Evolutionary conservation across 176 grass and related monocot species (phyloP), one percentile per base, ranked within the genome.

Genomic region (Pontederia paniculata): DNA sequence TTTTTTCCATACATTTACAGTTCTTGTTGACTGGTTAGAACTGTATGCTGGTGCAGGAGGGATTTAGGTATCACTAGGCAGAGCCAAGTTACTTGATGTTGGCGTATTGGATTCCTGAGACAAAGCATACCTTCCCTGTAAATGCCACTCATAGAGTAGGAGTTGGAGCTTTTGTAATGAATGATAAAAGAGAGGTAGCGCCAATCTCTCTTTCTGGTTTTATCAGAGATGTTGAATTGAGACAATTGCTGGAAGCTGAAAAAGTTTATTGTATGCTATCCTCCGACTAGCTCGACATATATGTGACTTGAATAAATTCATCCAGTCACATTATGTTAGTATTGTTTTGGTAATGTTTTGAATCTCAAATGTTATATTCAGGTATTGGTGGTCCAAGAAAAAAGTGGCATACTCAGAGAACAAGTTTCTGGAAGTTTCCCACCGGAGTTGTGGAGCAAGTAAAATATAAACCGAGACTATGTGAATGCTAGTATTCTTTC

Each of bases 381-480:
- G 63, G 9, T 66, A 52, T 66, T 66, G 63, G 63, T 66, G 45
- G 63, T 66, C 25, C 63, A 66, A 53, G 63, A 66, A 66, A 66
- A 66, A 16, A 52, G 23, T 18, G 49, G 63, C 48, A 66, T 11
- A 52, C 28, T 66, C 48, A 11, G 42, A 47, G 48, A 1, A 23
- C 44, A 48, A 43, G 60, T 21, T 10, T 66, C 1, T 66, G 63
- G 63, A 66, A 66, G 48, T 42, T 66, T 66, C 63, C 63, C 13
- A 66, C 63, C 8, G 63, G 63, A 53, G 48, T 53, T 14, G 16
- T 66, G 20, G 63, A 66, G 12, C 63, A 66, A 66, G 63, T 66
- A 37, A 52, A 12, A 47, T 42, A 20, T 66, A 37, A 49, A 47
- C 44, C 44, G 47, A 45, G 19, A 44, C n/a, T 18, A 19, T 60